phyloP scores from a whole-genome alignment of 2,329 filamentous ascomycete genomes.

The Trichoderma sp. region DNA sequence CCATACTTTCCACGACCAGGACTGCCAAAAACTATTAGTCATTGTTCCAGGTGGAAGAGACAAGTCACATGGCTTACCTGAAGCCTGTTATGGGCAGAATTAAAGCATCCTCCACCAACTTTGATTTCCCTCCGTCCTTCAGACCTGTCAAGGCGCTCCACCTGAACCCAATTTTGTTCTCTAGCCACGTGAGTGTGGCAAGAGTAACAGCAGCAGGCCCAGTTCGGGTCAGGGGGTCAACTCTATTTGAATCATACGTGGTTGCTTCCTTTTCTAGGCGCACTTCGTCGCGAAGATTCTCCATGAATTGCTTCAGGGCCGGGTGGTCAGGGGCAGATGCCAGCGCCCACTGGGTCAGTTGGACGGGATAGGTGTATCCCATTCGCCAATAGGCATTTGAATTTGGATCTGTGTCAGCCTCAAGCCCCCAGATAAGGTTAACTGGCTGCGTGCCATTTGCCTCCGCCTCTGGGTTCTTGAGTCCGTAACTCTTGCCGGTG shows the following conservation, averaged over 20 bases:
- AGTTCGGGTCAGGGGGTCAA: conserved; percentile 30
- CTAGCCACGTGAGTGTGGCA: conserved; percentile 29
- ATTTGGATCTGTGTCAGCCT: conserved; percentile 31
- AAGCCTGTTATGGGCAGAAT: conserved; percentile 32
- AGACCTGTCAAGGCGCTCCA: conserved; percentile 32
- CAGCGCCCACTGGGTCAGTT: conserved; percentile 34
- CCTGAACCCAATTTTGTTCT: conserved; percentile 28
- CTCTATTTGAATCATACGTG: conserved; percentile 12
- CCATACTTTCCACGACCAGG: conserved; percentile 31
- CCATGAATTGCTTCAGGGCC: conserved; percentile 29
- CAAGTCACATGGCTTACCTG: conserved; percentile 27
- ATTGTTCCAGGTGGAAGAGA: not conserved
- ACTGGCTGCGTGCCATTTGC: conserved; percentile 26
- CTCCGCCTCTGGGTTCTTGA: not conserved
- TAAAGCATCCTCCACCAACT: conserved; percentile 30
- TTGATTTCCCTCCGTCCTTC: conserved; percentile 30
- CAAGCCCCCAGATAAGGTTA: conserved; percentile 31
- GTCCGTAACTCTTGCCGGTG: conserved; percentile 27
- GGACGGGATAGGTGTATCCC: conserved; percentile 33
- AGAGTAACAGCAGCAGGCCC: conserved; percentile 33
- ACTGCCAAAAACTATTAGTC: conserved; percentile 10
- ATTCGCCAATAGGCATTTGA: conserved; percentile 32
- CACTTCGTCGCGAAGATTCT: conserved; percentile 24
- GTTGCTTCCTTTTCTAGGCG: not conserved
- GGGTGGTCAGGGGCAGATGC: conserved; percentile 31